phyloP scores from a whole-genome alignment of 805 yeast species.

The Maudiozyma bulderi region DNA sequence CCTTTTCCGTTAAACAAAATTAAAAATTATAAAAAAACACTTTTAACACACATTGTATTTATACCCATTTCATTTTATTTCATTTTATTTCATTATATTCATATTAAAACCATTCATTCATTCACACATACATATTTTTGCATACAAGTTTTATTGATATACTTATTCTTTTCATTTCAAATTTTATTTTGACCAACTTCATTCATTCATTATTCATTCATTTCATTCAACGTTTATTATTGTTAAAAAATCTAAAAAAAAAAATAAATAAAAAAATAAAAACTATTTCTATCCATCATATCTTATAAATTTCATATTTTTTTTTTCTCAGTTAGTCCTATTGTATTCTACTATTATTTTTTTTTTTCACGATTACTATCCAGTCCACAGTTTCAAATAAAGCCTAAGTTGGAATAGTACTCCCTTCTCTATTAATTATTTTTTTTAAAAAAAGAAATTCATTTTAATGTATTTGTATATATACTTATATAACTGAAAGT shows the following conservation, averaged over 20 bases:
- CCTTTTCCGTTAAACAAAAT: background rate
- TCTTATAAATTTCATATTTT: background rate
- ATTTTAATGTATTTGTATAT: too few relatives aligned
- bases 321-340: background rate
- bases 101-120: conserved; percentile 2
- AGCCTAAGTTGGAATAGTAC: background rate
- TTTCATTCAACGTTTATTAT: background rate
- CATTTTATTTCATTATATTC: conserved; percentile 1
- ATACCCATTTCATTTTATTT: background rate
- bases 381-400: too few relatives aligned
- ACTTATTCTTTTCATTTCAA: background rate
- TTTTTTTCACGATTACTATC: background rate
- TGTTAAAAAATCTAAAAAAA: background rate
- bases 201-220: conserved; percentile 3
- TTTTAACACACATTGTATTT: background rate
- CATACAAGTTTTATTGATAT: conserved; percentile 3
- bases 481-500: background rate
- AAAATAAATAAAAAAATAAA: too few relatives aligned
- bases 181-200: background rate
- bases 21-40: background rate
- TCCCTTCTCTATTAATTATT: background rate
- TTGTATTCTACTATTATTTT: background rate
- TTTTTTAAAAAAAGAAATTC: background rate
- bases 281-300: background rate
- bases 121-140: background rate